Conservation (phyloP, 495 filamentous ascomycete species). For the Cairneyella variabilis region DNA sequence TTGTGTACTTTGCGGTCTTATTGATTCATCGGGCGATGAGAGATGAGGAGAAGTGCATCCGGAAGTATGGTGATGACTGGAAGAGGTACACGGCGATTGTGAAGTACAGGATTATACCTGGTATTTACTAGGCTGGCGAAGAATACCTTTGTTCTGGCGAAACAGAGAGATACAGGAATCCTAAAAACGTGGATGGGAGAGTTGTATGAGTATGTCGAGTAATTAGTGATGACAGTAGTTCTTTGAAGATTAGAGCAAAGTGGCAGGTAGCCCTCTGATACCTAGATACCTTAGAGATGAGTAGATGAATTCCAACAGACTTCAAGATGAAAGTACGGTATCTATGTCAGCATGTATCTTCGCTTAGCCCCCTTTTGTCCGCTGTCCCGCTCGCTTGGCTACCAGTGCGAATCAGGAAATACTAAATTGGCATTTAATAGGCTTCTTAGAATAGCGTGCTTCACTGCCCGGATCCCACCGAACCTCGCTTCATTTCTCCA, state of each 20-base stretch:
- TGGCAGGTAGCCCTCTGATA: too few relatives aligned
- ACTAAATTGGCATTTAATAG: too few relatives aligned
- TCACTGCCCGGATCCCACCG: too few relatives aligned
- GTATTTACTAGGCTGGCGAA: slow-evolving; percentile 62
- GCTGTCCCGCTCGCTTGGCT: too few relatives aligned
- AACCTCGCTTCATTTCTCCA: too few relatives aligned
- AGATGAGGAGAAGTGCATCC: slow-evolving; percentile 88
- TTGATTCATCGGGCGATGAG: slow-evolving; percentile 86
- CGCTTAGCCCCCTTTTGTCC: too few relatives aligned
- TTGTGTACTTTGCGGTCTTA: slow-evolving; percentile 87
- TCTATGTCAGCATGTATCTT: too few relatives aligned
- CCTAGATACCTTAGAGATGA: too few relatives aligned
- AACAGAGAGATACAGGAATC: neutral
- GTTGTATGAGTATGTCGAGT: neutral
- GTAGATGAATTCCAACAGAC: too few relatives aligned
- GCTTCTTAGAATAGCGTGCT: too few relatives aligned
- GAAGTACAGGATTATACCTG: slow-evolving; percentile 82
- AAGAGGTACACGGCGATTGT: slow-evolving; percentile 82
- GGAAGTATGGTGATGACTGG: slow-evolving; percentile 95
- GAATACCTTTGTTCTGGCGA: neutral
- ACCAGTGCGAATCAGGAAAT: too few relatives aligned
- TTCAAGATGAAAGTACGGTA: too few relatives aligned
- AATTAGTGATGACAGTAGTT: neutral
- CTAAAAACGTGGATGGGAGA: neutral
- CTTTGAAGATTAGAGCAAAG: neutral